A percentile compares a stretch with the other conserved stretches of the same genome.
These are phyloP conservation scores for Calonectria henricotiae DNA, from an alignment of 2,329 filamentous ascomycete genomes.

Conservation along the genomic window DNA sequence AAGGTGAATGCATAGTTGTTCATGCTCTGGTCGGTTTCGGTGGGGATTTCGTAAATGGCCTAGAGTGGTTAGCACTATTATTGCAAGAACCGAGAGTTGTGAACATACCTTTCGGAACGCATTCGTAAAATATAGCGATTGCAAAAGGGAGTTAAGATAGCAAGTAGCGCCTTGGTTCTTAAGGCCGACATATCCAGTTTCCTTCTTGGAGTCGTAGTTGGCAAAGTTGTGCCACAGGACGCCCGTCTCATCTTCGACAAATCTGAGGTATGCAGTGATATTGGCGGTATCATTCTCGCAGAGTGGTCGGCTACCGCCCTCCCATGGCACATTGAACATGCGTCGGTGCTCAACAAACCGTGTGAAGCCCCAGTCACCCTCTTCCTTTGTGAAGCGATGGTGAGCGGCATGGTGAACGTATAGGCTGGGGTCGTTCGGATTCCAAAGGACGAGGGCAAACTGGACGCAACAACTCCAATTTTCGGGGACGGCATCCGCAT, in stretches of 20 bases:
- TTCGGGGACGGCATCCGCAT: slow-evolving; percentile 81
- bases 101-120: slow-evolving; percentile 86
- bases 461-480: slow-evolving; percentile 98
- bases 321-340: slow-evolving; percentile 86
- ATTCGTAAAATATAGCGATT: slow-evolving; percentile 91
- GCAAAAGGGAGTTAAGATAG: slow-evolving; percentile 88
- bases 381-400: slow-evolving; percentile 95
- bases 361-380: slow-evolving; percentile 99
- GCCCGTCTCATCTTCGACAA: slow-evolving; percentile 90
- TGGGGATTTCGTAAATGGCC: slow-evolving; percentile 98
- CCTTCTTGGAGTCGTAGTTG: slow-evolving; percentile 99
- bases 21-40: slow-evolving; percentile 84
- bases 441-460: slow-evolving; percentile 95
- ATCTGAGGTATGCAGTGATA: slow-evolving; percentile 86
- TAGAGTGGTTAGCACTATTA: slow-evolving; percentile 57
- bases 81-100: slow-evolving; percentile 13
- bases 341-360: slow-evolving; percentile 90
- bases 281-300: slow-evolving; percentile 84
- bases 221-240: slow-evolving; percentile 93
- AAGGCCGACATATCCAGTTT: slow-evolving; percentile 96
- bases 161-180: slow-evolving; percentile 97
- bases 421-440: slow-evolving; percentile 91
- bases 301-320: slow-evolving; percentile 78
- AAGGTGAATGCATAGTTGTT: slow-evolving; percentile 94
- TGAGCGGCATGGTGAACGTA: slow-evolving; percentile 88